These are phyloP conservation scores for Claviceps arundinis DNA, from an alignment of 2,329 filamentous ascomycete species.

Conservation along the genomic window DNA sequence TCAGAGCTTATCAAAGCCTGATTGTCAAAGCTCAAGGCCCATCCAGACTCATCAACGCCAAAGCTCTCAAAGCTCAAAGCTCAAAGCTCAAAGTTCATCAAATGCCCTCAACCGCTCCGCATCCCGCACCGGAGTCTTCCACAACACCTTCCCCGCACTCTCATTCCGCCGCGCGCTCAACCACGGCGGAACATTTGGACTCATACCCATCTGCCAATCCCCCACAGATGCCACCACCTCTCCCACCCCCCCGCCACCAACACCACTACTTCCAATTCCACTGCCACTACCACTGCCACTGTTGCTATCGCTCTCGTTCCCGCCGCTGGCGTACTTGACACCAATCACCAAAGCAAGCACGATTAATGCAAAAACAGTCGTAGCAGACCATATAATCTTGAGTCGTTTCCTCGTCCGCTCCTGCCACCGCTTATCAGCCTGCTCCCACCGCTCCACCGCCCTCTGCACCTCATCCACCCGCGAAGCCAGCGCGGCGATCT, in stretches of 20 bases:
- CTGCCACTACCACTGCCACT: too few species aligned
- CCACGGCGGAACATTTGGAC: constrained; percentile 6
- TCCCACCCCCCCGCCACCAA: background rate
- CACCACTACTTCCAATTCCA: background rate
- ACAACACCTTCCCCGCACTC: constrained; percentile 10
- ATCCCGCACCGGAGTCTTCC: constrained; percentile 15
- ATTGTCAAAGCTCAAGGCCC: too few species aligned
- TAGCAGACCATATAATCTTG: constrained; percentile 49
- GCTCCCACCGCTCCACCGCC: constrained; percentile 55
- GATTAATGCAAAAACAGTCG: constrained; percentile 33
- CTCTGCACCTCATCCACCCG: constrained; percentile 51
- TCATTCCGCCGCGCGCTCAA: constrained; percentile 8
- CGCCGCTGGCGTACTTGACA: constrained; percentile 12
- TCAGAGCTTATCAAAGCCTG: too few species aligned
- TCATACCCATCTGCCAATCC: constrained; percentile 1
- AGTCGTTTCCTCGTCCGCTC: constrained; percentile 51
- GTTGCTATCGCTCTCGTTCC: too few species aligned
- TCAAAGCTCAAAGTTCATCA: constrained; percentile 38
- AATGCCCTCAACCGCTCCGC: constrained; percentile 29
- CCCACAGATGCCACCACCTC: too few species aligned
- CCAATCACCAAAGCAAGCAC: constrained; percentile 29
- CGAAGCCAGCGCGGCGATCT: constrained; percentile 44
- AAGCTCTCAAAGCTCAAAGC: constrained; percentile 29
- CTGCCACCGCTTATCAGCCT: constrained; percentile 53
- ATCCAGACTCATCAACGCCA: too few species aligned